Conservation (phyloP, 1,284 basidiomycete species). For the Phellinidium pouzarii region DNA sequence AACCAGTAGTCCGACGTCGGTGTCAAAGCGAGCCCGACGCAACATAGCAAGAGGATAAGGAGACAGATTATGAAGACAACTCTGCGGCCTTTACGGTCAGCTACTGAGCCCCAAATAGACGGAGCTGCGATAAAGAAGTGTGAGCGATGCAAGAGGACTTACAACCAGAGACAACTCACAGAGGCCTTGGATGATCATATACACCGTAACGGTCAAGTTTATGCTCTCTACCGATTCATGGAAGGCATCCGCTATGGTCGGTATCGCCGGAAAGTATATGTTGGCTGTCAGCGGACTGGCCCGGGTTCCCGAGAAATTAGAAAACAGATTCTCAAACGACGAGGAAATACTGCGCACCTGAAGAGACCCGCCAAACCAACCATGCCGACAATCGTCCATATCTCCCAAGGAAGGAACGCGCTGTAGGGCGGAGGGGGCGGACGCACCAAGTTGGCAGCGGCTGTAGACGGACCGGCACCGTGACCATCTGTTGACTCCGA, state of each 20-base stretch:
- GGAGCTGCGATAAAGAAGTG: conserved; percentile 35
- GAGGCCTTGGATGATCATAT: conserved; percentile 72
- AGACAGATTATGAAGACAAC: conserved; percentile 40
- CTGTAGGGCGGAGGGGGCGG: conserved; percentile 35
- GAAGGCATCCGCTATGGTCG: conserved; percentile 55
- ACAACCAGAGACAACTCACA: conserved; percentile 33
- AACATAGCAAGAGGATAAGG: conserved; percentile 32
- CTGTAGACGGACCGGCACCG: not conserved
- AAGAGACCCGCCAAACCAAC: conserved; percentile 53
- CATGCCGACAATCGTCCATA: conserved; percentile 60
- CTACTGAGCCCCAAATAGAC: conserved; percentile 51
- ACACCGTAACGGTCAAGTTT: conserved; percentile 73
- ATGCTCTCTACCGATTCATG: conserved; percentile 60
- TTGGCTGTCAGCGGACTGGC: conserved; percentile 71
- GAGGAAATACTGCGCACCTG: conserved; percentile 35
- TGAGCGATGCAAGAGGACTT: not conserved
- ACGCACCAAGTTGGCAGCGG: not conserved
- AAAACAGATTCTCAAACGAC: not conserved
- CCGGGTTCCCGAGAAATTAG: conserved; percentile 2
- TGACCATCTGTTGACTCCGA: not conserved
- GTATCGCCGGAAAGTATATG: conserved; percentile 75
- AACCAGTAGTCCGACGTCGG: conserved; percentile 42
- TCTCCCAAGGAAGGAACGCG: conserved; percentile 50
- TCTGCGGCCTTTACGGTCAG: conserved; percentile 40
- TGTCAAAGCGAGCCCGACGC: conserved; percentile 41